Evolutionary conservation across 2,329 filamentous ascomycete species (phyloP), one percentile per base, ranked within the genome.

Genomic region (Zasmidium angulare): DNA sequence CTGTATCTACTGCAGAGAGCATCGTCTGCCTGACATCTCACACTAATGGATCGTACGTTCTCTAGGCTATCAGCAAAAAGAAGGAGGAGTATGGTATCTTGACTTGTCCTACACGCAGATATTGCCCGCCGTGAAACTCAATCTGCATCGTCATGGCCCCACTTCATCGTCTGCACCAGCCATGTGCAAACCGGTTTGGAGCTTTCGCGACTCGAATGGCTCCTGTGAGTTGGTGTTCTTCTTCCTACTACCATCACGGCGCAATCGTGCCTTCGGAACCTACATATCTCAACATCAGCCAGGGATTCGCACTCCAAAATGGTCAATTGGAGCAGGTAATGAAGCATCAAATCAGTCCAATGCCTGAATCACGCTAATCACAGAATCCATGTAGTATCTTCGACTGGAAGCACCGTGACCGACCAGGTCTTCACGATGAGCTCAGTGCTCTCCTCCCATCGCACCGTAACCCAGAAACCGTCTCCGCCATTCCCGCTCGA

Each of bases 401-500:
- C 63, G 58, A 54, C 56, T 63, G 58, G 55, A 71, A 75, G 61
- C 73, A 74, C 58, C 68, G 71, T 29, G 75, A 78, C 61, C 70
- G 74, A 50, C 74, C 66, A 46, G 59, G 57, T 10, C 50, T 77
- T 9, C 74, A 76, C 59, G 77, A 80, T 66, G 78, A 81, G 64
- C 67, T 77, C 58, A 71, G 73, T 50, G 66, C 72, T 20, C 72
- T 93, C 14, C 84, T 93, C 1, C 88, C 89, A 1, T 83, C 87
- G 65, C 80, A 81, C 66, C 80, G 85, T 65, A 82, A 65, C 29
- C 53, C 84, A 12, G 73, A 80, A 0, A 77, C 87, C 47, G 76
- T 86, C 46, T 87, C 90, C 11, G 86, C 89, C 24, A 86, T 93
- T 36, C 85, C 90, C 1, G 82, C 93, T 12, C 81, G 84, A 60